These are phyloP conservation scores for Phytopythium kandeliae DNA, from an alignment of 352 stramenopile genomes.

Conservation along the genomic window DNA sequence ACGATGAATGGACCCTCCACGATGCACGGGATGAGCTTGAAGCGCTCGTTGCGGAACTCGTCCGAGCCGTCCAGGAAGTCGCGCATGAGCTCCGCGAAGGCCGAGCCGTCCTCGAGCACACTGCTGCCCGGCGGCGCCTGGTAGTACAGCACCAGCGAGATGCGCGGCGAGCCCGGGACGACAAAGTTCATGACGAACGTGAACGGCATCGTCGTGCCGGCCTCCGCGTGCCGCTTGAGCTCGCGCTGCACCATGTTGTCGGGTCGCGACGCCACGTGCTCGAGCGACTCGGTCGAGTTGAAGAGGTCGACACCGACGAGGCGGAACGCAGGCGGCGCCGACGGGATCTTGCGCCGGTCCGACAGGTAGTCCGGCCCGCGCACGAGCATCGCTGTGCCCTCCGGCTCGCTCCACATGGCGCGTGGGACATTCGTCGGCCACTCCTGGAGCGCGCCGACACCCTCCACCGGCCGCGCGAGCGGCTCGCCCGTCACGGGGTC, in stretches of 20 bases:
- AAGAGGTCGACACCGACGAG: conserved; percentile 67
- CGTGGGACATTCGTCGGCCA: conserved; percentile 52
- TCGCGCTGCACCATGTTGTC: conserved; percentile 65
- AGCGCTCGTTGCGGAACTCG: conserved; percentile 75
- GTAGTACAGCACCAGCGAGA: conserved; percentile 71
- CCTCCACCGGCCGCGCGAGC: conserved; percentile 1
- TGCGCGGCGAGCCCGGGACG: conserved; percentile 50
- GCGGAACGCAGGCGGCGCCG: conserved; percentile 52
- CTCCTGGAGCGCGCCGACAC: conserved; percentile 21
- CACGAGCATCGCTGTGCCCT: conserved; percentile 63
- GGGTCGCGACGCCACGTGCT: conserved; percentile 53
- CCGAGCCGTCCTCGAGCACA: conserved; percentile 46
- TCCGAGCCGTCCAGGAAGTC: conserved; percentile 72
- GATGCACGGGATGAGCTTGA: conserved; percentile 80
- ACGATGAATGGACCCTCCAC: conserved; percentile 80
- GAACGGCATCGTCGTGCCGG: conserved; percentile 63
- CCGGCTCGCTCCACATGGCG: conserved; percentile 63
- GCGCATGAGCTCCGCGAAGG: conserved; percentile 63
- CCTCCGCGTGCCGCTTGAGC: conserved; percentile 45
- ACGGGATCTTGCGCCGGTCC: conserved; percentile 69
- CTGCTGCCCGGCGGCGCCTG: conserved; percentile 39
- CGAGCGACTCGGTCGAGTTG: conserved; percentile 38
- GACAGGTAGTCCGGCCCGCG: conserved; percentile 63
- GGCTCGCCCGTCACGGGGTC: conserved; percentile 11
- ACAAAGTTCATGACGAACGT: conserved; percentile 81